Evolutionary conservation across 345 rosid species (phyloP).

Genomic region (Acer campestre): DNA sequence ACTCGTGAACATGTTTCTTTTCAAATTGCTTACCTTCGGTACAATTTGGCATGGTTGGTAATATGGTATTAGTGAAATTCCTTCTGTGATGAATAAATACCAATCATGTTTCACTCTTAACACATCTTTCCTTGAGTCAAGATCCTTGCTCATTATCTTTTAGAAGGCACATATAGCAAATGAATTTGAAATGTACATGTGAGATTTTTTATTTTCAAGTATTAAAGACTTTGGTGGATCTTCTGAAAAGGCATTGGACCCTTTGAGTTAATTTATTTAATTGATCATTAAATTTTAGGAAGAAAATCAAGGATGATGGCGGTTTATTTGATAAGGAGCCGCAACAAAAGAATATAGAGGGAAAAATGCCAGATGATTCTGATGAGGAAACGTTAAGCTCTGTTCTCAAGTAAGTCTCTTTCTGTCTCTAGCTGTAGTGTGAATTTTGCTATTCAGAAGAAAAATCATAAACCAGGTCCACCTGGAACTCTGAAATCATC

Average conservation of each 20-base stretch:
- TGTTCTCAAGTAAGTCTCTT: constrained; percentile 42
- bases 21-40: background rate
- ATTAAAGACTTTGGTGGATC: background rate
- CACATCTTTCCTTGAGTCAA: background rate
- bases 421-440: constrained; percentile 3
- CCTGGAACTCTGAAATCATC: background rate
- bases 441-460: background rate
- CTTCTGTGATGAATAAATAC: background rate
- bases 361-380: constrained; percentile 30
- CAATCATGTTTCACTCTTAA: background rate
- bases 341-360: constrained; percentile 19
- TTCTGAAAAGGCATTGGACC: background rate
- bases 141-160: background rate
- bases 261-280: constrained; percentile 4
- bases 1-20: background rate
- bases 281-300: constrained; percentile 23
- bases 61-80: background rate
- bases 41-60: background rate
- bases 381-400: constrained; percentile 46
- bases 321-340: constrained; percentile 14
- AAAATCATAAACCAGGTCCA: background rate
- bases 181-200: background rate
- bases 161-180: background rate
- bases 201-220: background rate
- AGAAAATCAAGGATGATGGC: constrained; percentile 24